Evolutionary conservation across 495 filamentous ascomycete species (phyloP).

Genomic region (Daldinia caldariorum): DNA sequence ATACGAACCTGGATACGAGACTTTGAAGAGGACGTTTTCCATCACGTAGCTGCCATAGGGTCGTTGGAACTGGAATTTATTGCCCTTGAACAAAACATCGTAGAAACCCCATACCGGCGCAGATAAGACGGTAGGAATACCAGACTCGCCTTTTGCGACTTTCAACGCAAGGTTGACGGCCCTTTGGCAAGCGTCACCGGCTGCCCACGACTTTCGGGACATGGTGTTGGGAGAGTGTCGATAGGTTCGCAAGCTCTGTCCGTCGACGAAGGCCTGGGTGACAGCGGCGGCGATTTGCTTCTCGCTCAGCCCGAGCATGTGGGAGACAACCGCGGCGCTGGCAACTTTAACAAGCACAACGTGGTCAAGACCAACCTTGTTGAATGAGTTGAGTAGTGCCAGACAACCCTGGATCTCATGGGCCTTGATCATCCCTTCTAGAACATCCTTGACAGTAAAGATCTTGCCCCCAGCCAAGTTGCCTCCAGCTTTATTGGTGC

Average conservation of each 20-base stretch:
- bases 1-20: constrained; percentile 87
- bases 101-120: constrained; percentile 98
- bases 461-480: constrained; percentile 88
- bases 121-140: constrained; percentile 89
- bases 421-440: constrained; percentile 99
- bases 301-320: constrained; percentile 90
- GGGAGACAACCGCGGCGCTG: constrained; percentile 89
- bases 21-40: constrained; percentile 99
- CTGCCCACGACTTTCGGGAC: constrained; percentile 99
- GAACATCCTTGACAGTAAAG: constrained; percentile 84
- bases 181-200: constrained; percentile 95
- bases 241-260: constrained; percentile 95
- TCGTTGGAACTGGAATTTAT: constrained; percentile 94
- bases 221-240: constrained; percentile 98
- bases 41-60: constrained; percentile 98
- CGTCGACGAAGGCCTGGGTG: constrained; percentile 97
- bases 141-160: constrained; percentile 90
- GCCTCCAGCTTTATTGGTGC: constrained; percentile 91
- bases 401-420: constrained; percentile 99
- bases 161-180: constrained; percentile 95
- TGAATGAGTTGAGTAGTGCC: constrained; percentile 96
- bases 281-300: constrained; percentile 94
- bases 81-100: constrained; percentile 95
- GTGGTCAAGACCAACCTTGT: constrained; percentile 97
- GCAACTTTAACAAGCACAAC: constrained; percentile 98